Evolutionary conservation across 768 basidiomycete species (phyloP).

Genomic region (Dendrothele bispora): DNA sequence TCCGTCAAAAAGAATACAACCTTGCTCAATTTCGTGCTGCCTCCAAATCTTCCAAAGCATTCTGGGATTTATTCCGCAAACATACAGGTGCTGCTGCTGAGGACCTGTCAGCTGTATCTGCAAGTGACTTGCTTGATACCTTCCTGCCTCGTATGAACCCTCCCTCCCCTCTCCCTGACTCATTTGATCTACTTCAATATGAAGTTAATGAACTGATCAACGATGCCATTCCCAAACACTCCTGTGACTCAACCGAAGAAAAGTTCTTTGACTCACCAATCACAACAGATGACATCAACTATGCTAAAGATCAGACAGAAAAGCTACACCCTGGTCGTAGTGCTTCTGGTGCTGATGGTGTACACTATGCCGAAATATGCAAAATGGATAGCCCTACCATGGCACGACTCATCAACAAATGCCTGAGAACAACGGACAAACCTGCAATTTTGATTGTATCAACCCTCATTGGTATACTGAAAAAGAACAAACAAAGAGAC

Average conservation of each 20-base stretch:
- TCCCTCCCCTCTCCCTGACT: not conserved
- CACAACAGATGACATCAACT: conserved; percentile 4
- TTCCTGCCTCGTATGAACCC: conserved; percentile 11
- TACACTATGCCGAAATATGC: conserved; percentile 8
- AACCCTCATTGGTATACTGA: conserved; percentile 14
- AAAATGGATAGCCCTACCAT: conserved; percentile 5
- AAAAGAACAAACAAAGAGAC: conserved; percentile 7
- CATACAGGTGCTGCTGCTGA: no score
- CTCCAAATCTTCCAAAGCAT: no score
- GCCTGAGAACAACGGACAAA: not conserved
- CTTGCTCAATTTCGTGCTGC: no score
- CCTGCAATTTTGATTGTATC: conserved; percentile 10
- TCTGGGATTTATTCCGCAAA: no score
- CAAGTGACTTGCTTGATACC: not conserved
- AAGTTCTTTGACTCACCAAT: conserved; percentile 8
- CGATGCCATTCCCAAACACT: conserved; percentile 1
- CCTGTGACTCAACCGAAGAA: conserved; percentile 7
- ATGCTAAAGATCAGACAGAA: not conserved
- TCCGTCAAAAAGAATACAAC: no score
- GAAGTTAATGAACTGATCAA: not conserved
- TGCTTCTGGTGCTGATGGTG: conserved; percentile 4
- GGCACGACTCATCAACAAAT: conserved; percentile 8
- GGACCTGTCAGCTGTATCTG: not conserved
- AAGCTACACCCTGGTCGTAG: conserved; percentile 3
- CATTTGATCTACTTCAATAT: not conserved